These are phyloP conservation scores for Mycotypha africana DNA, from an alignment of 371 early-diverging fungal species.

Conservation along the genomic window DNA sequence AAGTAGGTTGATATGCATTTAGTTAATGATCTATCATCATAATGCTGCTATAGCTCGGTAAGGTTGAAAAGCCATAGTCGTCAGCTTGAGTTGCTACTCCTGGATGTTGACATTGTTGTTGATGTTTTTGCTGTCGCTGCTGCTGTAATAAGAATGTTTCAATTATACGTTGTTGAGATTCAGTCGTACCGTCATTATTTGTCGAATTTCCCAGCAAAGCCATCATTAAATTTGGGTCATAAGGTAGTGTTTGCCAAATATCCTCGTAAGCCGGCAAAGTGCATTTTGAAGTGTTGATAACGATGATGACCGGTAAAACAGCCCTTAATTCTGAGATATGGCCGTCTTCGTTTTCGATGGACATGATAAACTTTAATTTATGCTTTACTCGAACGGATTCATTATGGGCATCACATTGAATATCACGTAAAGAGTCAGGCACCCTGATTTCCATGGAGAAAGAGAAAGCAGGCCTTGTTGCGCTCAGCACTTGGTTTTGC, in stretches of 20 bases:
- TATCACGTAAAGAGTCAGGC: conserved; percentile 17
- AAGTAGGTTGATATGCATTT: too few species aligned
- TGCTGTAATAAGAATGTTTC: too few species aligned
- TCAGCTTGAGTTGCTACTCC: too few species aligned
- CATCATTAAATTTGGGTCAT: conserved; percentile 26
- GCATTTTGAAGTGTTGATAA: conserved; percentile 6
- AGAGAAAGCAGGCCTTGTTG: too few species aligned
- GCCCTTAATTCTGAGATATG: conserved; percentile 20
- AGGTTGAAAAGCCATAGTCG: too few species aligned
- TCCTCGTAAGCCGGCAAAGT: conserved; percentile 26
- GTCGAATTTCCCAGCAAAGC: conserved; percentile 4
- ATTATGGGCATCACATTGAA: conserved; percentile 28
- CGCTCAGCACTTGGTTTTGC: too few species aligned
- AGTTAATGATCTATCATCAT: too few species aligned
- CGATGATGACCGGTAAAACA: conserved; percentile 19
- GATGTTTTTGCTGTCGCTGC: too few species aligned
- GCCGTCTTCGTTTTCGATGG: conserved; percentile 16
- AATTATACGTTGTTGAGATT: too few species aligned
- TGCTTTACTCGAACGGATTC: conserved; percentile 24
- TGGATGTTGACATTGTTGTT: too few species aligned
- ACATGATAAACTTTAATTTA: conserved; percentile 20
- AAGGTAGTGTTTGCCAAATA: conserved; percentile 21
- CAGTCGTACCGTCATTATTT: too few species aligned
- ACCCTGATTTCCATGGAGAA: conserved; percentile 18
- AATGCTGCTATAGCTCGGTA: too few species aligned